Conservation (phyloP, 2,329 filamentous ascomycete genomes). For the Pseudopithomyces maydicus region DNA sequence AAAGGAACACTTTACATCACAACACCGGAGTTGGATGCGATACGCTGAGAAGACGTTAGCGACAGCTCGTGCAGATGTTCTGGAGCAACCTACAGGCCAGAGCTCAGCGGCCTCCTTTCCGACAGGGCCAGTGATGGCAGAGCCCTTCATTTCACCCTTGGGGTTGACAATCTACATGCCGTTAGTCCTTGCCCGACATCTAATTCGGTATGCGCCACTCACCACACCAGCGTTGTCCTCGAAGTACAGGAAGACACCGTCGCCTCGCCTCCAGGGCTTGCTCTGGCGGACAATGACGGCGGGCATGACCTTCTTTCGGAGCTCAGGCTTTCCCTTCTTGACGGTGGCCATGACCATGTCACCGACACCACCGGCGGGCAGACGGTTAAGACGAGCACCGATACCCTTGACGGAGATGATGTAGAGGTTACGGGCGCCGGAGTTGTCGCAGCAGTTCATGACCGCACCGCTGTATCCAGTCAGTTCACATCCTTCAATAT, state of each 20-base stretch:
- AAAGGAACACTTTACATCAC: slow-evolving; percentile 81
- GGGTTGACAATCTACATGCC: slow-evolving; percentile 89
- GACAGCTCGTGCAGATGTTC: not conserved
- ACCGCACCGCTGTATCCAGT: slow-evolving; percentile 79
- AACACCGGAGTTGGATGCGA: slow-evolving; percentile 99
- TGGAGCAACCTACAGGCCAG: slow-evolving; percentile 78
- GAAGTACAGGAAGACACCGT: slow-evolving; percentile 99
- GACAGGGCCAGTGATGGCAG: slow-evolving; percentile 97
- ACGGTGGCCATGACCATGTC: slow-evolving; percentile 99
- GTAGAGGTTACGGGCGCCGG: slow-evolving; percentile 97
- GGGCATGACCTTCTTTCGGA: slow-evolving; percentile 99
- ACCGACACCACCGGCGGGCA: slow-evolving; percentile 88
- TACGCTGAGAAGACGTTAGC: slow-evolving; percentile 70
- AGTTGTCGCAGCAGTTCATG: slow-evolving; percentile 99
- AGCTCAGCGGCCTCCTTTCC: slow-evolving; percentile 99
- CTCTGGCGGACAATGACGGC: slow-evolving; percentile 98
- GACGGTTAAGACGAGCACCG: slow-evolving; percentile 94
- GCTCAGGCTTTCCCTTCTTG: slow-evolving; percentile 99
- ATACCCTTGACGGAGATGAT: slow-evolving; percentile 99
- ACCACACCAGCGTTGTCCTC: slow-evolving; percentile 99
- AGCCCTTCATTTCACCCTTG: slow-evolving; percentile 99
- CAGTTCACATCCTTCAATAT: slow-evolving; percentile 21
- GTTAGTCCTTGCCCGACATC: slow-evolving; percentile 16
- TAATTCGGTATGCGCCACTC: slow-evolving; percentile 52
- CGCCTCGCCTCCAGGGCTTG: slow-evolving; percentile 99